Evolutionary conservation across 805 yeast genomes (phyloP).

Genomic region (Candida hispaniensis): DNA sequence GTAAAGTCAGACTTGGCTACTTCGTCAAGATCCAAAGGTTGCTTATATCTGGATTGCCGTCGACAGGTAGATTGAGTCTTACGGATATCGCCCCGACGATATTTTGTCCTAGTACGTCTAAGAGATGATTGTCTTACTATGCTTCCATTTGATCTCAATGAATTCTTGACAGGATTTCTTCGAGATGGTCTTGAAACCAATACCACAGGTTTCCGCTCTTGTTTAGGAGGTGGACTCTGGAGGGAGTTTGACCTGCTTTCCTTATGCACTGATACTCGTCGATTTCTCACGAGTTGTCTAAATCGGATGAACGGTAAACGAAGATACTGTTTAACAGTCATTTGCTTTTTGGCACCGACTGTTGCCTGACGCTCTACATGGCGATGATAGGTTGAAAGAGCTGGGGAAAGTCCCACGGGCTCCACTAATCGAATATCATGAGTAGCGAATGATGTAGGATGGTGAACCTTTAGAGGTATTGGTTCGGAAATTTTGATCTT

Average conservation of each 20-base stretch:
- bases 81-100: slow-evolving; percentile 1
- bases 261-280: slow-evolving; percentile 3
- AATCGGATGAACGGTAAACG: slow-evolving; percentile 8
- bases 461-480: slow-evolving; percentile 12
- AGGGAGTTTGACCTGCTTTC: too few relatives aligned
- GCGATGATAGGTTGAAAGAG: background rate
- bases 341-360: slow-evolving; percentile 2
- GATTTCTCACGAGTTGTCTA: slow-evolving; percentile 3
- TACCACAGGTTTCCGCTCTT: slow-evolving; percentile 9
- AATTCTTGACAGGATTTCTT: background rate
- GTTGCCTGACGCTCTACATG: slow-evolving; percentile 11
- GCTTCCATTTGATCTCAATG: slow-evolving; percentile 6
- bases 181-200: slow-evolving; percentile 2
- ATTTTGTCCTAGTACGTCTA: background rate
- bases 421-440: slow-evolving; percentile 13
- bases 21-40: background rate
- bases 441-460: slow-evolving; percentile 13
- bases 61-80: slow-evolving; percentile 8
- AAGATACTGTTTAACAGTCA: slow-evolving; percentile 1
- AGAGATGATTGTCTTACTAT: slow-evolving; percentile 9
- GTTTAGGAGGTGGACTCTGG: too few relatives aligned
- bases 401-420: too few relatives aligned
- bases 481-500: slow-evolving; percentile 9
- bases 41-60: slow-evolving; percentile 8
- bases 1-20: slow-evolving; percentile 7